Evolutionary conservation across 805 yeast species (phyloP), one percentile per base, ranked within the genome.

Genomic region (Priceomyces fermenticarens): DNA sequence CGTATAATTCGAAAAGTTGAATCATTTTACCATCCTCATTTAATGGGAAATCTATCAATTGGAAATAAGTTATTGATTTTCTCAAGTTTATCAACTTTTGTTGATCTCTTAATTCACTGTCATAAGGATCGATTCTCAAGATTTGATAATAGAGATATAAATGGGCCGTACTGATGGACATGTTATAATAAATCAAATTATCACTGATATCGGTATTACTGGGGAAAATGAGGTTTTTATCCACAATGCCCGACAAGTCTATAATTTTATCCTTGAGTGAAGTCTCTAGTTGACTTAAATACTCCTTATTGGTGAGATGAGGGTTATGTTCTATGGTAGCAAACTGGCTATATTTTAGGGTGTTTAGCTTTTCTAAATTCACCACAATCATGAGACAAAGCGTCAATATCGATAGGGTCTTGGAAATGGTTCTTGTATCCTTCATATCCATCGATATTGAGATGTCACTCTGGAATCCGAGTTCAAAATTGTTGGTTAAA

Each of bases 1-100:
- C 68, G 44, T 53, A 65, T 31, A 65, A 52, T 42, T 65, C 70
- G 38, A 52, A 52, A 30, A 63, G 38, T 40, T 62, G 63, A 20
- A 46, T 47, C 2, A 50, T 44, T 2, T 43, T 40, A 13, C 47
- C 43, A 17, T 46, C 53, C 29, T 55, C 54, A 17, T 53, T 50
- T 26, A 55, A 45, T 13, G 55, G 58, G 25, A 58, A 39, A 40
- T 60, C 54, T 13, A 65, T 58, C 25, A 65, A 44, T 40, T 62
- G 67, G 43, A 51, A 63, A 40, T 51, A 62, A 8, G 65, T 53
- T 16, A 65, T 54, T n/a, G 64, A 53, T 32, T 57, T 52, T 30
- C 59, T 45, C 20, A 63, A 47, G 44, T 62, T 47, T 23, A 56
- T 40, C 17, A 63, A 49, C 38, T 61, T 61, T 30, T 63, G 67